Conservation (phyloP, 2,329 filamentous ascomycete species). For the Cladosporium cucumerinum region DNA sequence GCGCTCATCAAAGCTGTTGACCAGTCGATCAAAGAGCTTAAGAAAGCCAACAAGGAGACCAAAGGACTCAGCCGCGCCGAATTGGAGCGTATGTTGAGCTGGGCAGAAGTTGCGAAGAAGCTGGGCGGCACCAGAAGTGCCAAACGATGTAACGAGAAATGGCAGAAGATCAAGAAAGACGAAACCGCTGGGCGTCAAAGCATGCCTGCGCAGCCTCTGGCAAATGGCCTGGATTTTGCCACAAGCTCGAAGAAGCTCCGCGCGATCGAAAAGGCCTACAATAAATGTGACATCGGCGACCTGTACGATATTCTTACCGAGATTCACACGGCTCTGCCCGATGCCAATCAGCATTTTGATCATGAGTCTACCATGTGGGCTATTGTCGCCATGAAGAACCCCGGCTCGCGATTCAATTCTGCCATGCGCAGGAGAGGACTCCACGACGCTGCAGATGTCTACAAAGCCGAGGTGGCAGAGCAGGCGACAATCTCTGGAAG, state of each 20-base stretch:
- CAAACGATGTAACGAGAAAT: slow-evolving; percentile 67
- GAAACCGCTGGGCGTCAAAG: neutral
- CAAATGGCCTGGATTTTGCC: neutral
- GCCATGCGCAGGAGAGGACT: slow-evolving; percentile 29
- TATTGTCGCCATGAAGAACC: slow-evolving; percentile 27
- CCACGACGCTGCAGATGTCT: slow-evolving; percentile 22
- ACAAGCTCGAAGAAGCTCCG: slow-evolving; percentile 17
- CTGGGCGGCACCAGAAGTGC: slow-evolving; percentile 61
- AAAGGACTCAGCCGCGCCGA: slow-evolving; percentile 38
- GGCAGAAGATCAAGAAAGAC: slow-evolving; percentile 49
- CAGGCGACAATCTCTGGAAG: slow-evolving; percentile 2
- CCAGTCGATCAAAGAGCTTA: slow-evolving; percentile 51
- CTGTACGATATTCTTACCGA: slow-evolving; percentile 40
- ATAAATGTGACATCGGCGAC: slow-evolving; percentile 41
- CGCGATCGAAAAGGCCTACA: slow-evolving; percentile 24
- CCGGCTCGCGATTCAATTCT: slow-evolving; percentile 28
- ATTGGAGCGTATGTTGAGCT: slow-evolving; percentile 59
- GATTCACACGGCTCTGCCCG: slow-evolving; percentile 26
- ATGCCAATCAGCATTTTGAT: slow-evolving; percentile 24
- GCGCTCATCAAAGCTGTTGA: slow-evolving; percentile 47
- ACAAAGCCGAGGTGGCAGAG: neutral
- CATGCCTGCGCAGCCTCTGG: neutral
- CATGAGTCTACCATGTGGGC: slow-evolving; percentile 39
- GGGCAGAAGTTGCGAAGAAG: slow-evolving; percentile 60
- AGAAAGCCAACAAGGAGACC: slow-evolving; percentile 36